Percentiles rank a stretch among this genome's conserved stretches.
Conservation (phyloP, 768 basidiomycete species). For the Suillus clintonianus region DNA sequence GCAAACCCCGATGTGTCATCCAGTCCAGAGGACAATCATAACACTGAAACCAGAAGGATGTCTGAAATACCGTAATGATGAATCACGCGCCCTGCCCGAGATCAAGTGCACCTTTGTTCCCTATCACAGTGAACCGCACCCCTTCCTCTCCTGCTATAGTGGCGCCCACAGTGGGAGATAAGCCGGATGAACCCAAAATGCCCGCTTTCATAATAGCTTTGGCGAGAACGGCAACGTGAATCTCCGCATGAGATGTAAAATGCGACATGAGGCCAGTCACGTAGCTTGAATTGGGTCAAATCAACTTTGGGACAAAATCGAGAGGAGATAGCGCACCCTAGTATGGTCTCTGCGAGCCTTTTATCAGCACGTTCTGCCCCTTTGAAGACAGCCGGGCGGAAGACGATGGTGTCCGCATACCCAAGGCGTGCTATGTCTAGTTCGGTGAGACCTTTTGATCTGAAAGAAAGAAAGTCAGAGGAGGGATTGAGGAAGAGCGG, state of each 20-base stretch:
- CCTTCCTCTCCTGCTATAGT: conserved; percentile 39
- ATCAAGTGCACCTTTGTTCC: conserved; percentile 50
- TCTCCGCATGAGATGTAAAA: conserved; percentile 41
- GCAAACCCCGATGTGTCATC: no score
- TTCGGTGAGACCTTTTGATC: conserved; percentile 50
- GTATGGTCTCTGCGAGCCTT: conserved; percentile 42
- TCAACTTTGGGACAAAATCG: not conserved
- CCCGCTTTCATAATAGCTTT: conserved; percentile 58
- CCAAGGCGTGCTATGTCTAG: conserved; percentile 64
- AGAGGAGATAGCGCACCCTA: conserved; percentile 37
- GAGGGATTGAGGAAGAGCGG: not conserved
- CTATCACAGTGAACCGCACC: conserved; percentile 53
- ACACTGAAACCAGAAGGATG: not conserved
- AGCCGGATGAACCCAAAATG: conserved; percentile 47
- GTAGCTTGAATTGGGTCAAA: conserved; percentile 26
- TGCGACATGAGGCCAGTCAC: conserved; percentile 39
- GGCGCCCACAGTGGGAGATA: conserved; percentile 48
- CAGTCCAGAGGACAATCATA: not conserved
- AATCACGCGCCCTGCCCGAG: conserved; percentile 29
- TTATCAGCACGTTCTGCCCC: conserved; percentile 46
- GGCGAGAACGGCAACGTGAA: conserved; percentile 57
- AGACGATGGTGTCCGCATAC: conserved; percentile 69
- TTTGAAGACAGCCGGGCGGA: conserved; percentile 60
- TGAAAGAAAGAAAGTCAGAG: not conserved
- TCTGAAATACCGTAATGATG: not conserved